A percentile compares a stretch with the other conserved stretches of the same genome.
Conservation (phyloP, 495 filamentous ascomycete species). For the Penicillium robsamsonii region DNA sequence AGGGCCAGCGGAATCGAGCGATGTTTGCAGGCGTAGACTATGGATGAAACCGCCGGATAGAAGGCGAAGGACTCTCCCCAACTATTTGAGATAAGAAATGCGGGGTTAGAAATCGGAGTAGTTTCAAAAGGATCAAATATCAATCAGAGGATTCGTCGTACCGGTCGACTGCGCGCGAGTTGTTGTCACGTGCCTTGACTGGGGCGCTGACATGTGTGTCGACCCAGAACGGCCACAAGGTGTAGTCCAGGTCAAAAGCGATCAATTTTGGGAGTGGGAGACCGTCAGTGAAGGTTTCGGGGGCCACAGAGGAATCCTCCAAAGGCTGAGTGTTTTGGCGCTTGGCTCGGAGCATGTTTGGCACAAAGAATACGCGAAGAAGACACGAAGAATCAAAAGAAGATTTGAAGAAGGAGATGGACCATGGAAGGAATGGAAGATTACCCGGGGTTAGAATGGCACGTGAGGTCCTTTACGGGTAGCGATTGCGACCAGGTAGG, state of each 20-base stretch:
- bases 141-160: constrained; percentile 17
- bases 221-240: constrained; percentile 95
- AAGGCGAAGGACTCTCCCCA: constrained; percentile 78
- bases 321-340: constrained; percentile 39
- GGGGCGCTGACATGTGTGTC: constrained; percentile 88
- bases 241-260: constrained; percentile 95
- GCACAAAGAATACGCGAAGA: not conserved
- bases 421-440: not conserved
- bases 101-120: constrained; percentile 6
- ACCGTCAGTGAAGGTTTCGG: constrained; percentile 70
- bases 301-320: constrained; percentile 44
- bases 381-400: not conserved
- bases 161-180: constrained; percentile 52
- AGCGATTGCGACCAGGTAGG: not conserved
- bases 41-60: constrained; percentile 71
- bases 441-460: not conserved
- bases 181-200: constrained; percentile 61
- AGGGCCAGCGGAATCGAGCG: constrained; percentile 64
- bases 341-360: constrained; percentile 36
- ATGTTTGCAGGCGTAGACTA: constrained; percentile 62
- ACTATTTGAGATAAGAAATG: constrained; percentile 29
- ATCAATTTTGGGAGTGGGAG: constrained; percentile 80
- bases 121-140: not conserved
- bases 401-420: not conserved
- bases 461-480: not conserved